Base-by-base conservation (phyloP, 306 rosid genomes). In the Abrus precatorius region DNA sequence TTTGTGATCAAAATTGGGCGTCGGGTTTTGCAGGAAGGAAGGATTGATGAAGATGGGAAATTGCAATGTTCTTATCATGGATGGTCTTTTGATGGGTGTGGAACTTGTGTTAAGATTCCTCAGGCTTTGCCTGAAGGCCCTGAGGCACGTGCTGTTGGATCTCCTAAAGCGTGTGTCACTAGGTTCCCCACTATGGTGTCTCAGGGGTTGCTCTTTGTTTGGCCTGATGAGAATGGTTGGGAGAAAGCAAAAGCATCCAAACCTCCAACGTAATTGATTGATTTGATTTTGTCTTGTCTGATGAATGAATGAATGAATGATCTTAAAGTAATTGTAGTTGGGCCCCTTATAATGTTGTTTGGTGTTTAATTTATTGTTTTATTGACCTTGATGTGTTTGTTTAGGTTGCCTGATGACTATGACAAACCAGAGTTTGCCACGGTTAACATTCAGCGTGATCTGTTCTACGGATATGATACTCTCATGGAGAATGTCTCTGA, bases 221-320 rank as follows among this genome's bases (percentile, higher is more conserved):
- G 99, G 99, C 99, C 99, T 0, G 98, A 95, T 86, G 95, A 93
- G 85, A 93, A 91, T 80, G 99, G 97, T 76, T 91, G 94, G 99
- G 99, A 91, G 80, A 90, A 88, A 88, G 99, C 98, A 36, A 86
- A 75, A 28, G 93, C 94, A 64, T 77, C 96, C 45, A 78, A 88
- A 76, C 97, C 98, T 84, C 93, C 97, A 81, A 84, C 87, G 99
- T 95, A 86, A 82, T 74, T 4, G 41, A 50, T 80, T 85, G 2
- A 20, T 68, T 76, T 57, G 27, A 38, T 61, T 27, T 13, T 29
- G 20, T 76, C 81, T 80, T 55, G 44, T 82, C 20, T 47, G n/a
- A 6, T 4, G 9, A 49, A 20, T 20, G 20, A 20, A 20, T 20
- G 20, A 20, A 20, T 20, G 20, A 20, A 57, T 77, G 55, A 10